These are phyloP conservation scores for Monosporascus sp. DNA, from an alignment of 2,329 filamentous ascomycete species.

Conservation along the genomic window DNA sequence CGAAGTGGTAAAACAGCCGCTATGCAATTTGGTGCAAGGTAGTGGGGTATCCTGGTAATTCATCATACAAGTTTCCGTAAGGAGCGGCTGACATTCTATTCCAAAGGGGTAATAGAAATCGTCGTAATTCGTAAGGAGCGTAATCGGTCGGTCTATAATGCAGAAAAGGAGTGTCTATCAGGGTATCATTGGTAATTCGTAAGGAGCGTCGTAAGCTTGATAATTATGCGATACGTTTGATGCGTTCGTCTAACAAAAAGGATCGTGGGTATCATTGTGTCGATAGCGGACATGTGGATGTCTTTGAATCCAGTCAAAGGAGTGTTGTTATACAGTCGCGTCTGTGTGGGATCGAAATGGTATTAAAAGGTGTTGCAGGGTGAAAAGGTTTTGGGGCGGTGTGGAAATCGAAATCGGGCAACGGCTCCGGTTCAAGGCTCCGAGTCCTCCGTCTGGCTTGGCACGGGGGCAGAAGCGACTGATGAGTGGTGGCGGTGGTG, in stretches of 20 bases:
- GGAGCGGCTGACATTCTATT: slow-evolving; percentile 33
- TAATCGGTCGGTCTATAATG: slow-evolving; percentile 27
- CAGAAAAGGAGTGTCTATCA: slow-evolving; percentile 40
- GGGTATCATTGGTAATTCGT: slow-evolving; percentile 35
- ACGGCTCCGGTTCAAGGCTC: slow-evolving; percentile 8
- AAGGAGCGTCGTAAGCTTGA: slow-evolving; percentile 32
- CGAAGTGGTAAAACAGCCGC: slow-evolving; percentile 41
- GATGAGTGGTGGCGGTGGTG: slow-evolving; percentile 31
- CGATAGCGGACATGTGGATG: slow-evolving; percentile 27
- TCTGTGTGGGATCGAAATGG: slow-evolving; percentile 22
- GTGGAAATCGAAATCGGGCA: slow-evolving; percentile 1
- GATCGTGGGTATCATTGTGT: slow-evolving; percentile 32
- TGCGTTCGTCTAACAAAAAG: slow-evolving; percentile 25
- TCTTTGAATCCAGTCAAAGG: slow-evolving; percentile 31
- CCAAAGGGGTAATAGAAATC: slow-evolving; percentile 26
- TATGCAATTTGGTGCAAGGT: slow-evolving; percentile 49
- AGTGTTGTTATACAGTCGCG: slow-evolving; percentile 31
- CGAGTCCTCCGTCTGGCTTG: slow-evolving; percentile 33
- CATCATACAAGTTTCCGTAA: slow-evolving; percentile 26
- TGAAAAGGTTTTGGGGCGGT: slow-evolving; percentile 11
- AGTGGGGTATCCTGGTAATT: slow-evolving; percentile 28
- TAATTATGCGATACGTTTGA: slow-evolving; percentile 27
- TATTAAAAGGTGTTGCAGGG: slow-evolving; percentile 18
- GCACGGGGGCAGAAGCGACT: slow-evolving; percentile 25
- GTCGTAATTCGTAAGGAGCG: slow-evolving; percentile 30